These are phyloP conservation scores for Samsoniella hepiali DNA, from an alignment of 2,329 filamentous ascomycete species.

Conservation along the genomic window DNA sequence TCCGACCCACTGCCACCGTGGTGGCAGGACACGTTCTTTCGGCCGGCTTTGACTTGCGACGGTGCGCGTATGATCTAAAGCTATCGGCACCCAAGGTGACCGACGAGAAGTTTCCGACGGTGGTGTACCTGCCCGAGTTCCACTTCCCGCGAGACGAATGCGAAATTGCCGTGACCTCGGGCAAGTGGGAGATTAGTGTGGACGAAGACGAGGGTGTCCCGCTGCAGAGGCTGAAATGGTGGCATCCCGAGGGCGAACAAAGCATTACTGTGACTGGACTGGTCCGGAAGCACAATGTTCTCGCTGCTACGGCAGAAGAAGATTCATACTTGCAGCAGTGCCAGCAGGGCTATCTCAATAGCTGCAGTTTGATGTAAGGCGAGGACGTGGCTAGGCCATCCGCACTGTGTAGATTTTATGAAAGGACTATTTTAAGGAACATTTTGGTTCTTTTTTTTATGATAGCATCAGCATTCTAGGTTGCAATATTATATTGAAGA, in stretches of 20 bases:
- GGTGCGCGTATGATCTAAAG: constrained; percentile 71
- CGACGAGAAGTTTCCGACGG: constrained; percentile 65
- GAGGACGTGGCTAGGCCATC: constrained; percentile 11
- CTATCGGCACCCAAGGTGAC: constrained; percentile 61
- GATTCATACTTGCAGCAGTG: constrained; percentile 75
- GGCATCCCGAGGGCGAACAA: constrained; percentile 86
- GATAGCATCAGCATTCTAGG: not conserved
- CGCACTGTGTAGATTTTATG: not conserved
- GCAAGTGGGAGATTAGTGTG: constrained; percentile 82
- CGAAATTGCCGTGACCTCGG: constrained; percentile 72
- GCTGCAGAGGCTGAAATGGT: constrained; percentile 82
- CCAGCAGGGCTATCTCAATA: constrained; percentile 45
- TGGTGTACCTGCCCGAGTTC: constrained; percentile 83
- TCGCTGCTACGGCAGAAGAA: constrained; percentile 62
- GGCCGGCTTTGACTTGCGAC: constrained; percentile 79
- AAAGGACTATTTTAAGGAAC: not conserved
- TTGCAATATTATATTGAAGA: not conserved
- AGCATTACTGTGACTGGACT: constrained; percentile 72
- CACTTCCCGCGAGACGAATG: constrained; percentile 80
- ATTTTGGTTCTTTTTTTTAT: not conserved
- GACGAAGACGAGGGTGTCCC: constrained; percentile 67
- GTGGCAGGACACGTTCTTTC: constrained; percentile 68
- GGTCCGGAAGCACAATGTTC: constrained; percentile 59
- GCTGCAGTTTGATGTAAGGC: constrained; percentile 52
- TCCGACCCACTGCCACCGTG: constrained; percentile 76